Conservation (phyloP, 2,329 filamentous ascomycete genomes). For the Sporothrix brasiliensis region DNA sequence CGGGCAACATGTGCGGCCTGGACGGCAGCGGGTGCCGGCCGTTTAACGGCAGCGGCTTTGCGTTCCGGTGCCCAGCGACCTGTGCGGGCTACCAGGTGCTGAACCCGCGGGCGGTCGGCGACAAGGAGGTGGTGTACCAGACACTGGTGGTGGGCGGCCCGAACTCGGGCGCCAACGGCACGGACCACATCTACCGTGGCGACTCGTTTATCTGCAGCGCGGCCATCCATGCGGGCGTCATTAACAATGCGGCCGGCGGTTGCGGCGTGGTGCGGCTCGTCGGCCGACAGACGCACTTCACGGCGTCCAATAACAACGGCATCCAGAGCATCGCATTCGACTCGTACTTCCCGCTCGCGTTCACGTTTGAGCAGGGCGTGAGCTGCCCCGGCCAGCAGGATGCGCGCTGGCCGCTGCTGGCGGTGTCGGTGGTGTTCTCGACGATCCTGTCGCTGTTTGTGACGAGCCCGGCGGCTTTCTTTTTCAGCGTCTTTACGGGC, state of each 20-base stretch:
- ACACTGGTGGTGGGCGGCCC: conserved; percentile 71
- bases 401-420: conserved; percentile 80
- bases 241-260: conserved; percentile 67
- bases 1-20: conserved; percentile 72
- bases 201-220: conserved; percentile 79
- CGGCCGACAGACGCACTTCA: conserved; percentile 64
- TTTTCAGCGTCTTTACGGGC: conserved; percentile 78
- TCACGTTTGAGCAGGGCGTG: conserved; percentile 70
- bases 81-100: conserved; percentile 67
- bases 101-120: conserved; percentile 75
- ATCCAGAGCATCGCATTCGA: conserved; percentile 79
- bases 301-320: conserved; percentile 67
- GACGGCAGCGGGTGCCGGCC: conserved; percentile 76
- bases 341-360: conserved; percentile 87
- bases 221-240: conserved; percentile 73
- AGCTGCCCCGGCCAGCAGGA: conserved; percentile 69
- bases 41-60: conserved; percentile 68
- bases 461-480: conserved; percentile 76
- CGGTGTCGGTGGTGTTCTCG: conserved; percentile 78
- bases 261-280: conserved; percentile 70
- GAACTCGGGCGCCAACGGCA: conserved; percentile 46
- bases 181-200: conserved; percentile 71
- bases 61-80: conserved; percentile 74
- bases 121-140: conserved; percentile 65
- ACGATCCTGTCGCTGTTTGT: conserved; percentile 79